Percentiles rank a stretch among this genome's conserved stretches.
Evolutionary conservation across 352 stramenopile species (phyloP).

Genomic region (Plasmopara muralis): DNA sequence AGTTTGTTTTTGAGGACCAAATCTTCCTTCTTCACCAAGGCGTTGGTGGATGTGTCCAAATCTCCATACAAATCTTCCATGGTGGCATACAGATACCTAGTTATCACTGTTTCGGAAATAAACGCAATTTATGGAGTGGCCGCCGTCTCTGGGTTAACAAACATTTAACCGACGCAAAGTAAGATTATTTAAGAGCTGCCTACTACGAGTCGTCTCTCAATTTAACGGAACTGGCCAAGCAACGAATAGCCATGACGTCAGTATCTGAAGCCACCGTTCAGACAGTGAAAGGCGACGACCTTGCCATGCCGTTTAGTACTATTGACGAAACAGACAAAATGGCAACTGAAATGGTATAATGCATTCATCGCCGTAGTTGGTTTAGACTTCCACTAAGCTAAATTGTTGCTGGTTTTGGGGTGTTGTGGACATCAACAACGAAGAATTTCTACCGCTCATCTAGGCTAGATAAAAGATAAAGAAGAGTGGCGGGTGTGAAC

Average conservation of each 20-base stretch:
- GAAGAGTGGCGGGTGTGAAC: too few relatives aligned
- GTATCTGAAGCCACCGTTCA: constrained; percentile 57
- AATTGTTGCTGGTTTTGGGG: constrained; percentile 25
- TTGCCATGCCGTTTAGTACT: constrained; percentile 82
- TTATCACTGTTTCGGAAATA: constrained; percentile 13
- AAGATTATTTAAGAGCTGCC: constrained; percentile 71
- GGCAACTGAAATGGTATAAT: constrained; percentile 76
- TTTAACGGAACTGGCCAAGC: constrained; percentile 37
- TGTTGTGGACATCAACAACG: constrained; percentile 65
- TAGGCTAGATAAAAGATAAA: too few relatives aligned
- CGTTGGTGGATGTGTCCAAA: constrained; percentile 70
- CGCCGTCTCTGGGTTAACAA: too few relatives aligned
- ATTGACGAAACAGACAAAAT: constrained; percentile 79
- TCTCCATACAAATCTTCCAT: constrained; percentile 74
- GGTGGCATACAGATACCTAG: not conserved
- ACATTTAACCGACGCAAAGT: constrained; percentile 15
- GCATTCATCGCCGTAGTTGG: constrained; percentile 55
- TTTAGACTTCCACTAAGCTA: too few relatives aligned
- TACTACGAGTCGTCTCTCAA: constrained; percentile 65
- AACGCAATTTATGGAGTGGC: constrained; percentile 10
- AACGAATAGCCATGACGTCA: constrained; percentile 31
- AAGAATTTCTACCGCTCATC: constrained; percentile 70
- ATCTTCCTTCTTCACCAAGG: constrained; percentile 58
- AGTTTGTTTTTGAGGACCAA: constrained; percentile 45
- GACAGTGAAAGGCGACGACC: constrained; percentile 53